Base-by-base conservation (phyloP, 176 grass and related monocot species). In the Phoenix roebelenii region DNA sequence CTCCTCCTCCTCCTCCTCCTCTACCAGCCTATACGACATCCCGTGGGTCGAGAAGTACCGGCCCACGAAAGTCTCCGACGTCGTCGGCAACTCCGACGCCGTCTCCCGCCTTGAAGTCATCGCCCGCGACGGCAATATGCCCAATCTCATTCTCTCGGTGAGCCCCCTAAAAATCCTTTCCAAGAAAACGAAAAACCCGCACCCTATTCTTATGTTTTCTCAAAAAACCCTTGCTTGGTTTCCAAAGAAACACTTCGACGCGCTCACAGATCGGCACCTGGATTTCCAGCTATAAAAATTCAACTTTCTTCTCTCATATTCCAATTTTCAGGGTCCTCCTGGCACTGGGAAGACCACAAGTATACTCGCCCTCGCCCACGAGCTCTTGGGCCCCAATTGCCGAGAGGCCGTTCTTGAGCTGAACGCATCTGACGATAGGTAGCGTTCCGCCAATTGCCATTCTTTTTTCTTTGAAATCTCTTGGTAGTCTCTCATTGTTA, bases 11-110 rank as follows among this genome's bases (percentile, higher is more conserved):
- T 6, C 67, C 35, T 3, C 75, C 22, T 49, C 72, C 19, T 5
- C 49, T 25, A 30, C 71, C 25, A 79, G 64, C 59, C 1, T 67
- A 52, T 88, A 80, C 73, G 82, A 92, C 50, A 77, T 92, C 59
- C 93, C 93, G 23, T 98, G 93, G 87, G 87, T 98, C 61, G 93
- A 92, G 84, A 98, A 98, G 88, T 98, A 98, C 73, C 84, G 93
- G 15, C 87, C 87, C 3, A 59, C 78, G 63, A 80, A 76, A 57
- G 78, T 98, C 16, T 72, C 80, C 16, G 93, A 97, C 23, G 84
- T 98, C 35, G 81, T 88, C 60, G 93, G 93, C 54, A 98, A 98
- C 76, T 61, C 62, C 29, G 87, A 98, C 32, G 93, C 93, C 79
- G 76, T 98, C 24, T 64, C 81, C 49, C 93, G 87, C 49, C 93